phyloP scores from a whole-genome alignment of 495 filamentous ascomycete genomes.

The Lasiosphaeris hirsuta region DNA sequence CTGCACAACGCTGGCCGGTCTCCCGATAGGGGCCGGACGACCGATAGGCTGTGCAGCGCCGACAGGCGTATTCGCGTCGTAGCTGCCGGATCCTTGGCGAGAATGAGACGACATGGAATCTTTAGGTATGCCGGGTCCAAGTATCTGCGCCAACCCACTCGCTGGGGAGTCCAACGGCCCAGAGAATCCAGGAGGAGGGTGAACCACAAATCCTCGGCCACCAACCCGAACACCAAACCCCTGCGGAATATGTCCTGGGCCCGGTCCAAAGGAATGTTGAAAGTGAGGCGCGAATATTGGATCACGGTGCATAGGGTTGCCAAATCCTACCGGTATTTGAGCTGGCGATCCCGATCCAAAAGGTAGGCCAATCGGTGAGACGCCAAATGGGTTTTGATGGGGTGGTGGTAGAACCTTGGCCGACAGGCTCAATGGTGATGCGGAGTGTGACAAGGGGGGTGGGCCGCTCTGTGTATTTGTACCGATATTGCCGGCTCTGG shows the following conservation, averaged over 20 bases:
- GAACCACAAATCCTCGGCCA: slow-evolving; percentile 61
- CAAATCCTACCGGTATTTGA: slow-evolving; percentile 38
- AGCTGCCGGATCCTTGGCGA: slow-evolving; percentile 45
- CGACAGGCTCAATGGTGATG: slow-evolving; percentile 21
- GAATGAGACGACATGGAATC: slow-evolving; percentile 37
- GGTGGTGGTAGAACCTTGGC: slow-evolving; percentile 32
- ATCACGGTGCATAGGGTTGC: slow-evolving; percentile 30
- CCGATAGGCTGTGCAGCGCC: slow-evolving; percentile 61
- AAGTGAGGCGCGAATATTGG: slow-evolving; percentile 36
- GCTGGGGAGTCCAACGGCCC: slow-evolving; percentile 46
- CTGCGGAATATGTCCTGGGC: slow-evolving; percentile 51
- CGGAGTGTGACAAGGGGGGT: slow-evolving; percentile 18
- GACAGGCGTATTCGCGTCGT: slow-evolving; percentile 35
- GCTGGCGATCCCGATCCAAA: slow-evolving; percentile 34
- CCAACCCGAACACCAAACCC: slow-evolving; percentile 60
- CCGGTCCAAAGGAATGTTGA: slow-evolving; percentile 24
- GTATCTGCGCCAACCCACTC: slow-evolving; percentile 29
- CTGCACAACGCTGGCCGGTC: slow-evolving; percentile 70
- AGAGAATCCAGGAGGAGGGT: slow-evolving; percentile 54
- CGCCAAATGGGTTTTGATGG: slow-evolving; percentile 38
- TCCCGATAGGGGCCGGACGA: slow-evolving; percentile 82
- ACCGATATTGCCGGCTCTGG: slow-evolving; percentile 31
- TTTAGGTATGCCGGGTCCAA: slow-evolving; percentile 30
- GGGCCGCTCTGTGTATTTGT: slow-evolving; percentile 10
- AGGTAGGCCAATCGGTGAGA: slow-evolving; percentile 33